Evolutionary conservation across 1,139 yeast species (phyloP).

Genomic region (Diutina catenulata): DNA sequence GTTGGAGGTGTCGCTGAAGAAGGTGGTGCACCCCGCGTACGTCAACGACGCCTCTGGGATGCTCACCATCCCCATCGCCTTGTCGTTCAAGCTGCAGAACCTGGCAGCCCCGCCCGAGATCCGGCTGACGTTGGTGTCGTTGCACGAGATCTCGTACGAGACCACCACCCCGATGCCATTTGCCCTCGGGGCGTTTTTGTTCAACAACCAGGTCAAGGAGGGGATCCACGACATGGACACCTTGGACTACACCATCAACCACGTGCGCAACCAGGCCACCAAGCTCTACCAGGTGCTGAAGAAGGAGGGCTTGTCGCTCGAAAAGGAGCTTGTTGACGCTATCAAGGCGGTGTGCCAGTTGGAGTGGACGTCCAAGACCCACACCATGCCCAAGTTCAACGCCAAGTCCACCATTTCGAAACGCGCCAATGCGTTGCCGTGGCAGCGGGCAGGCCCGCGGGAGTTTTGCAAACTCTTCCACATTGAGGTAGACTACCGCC

Average conservation of each 20-base stretch:
- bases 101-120: background rate
- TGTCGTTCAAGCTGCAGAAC: background rate
- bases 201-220: background rate
- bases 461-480: background rate
- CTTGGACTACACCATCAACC: background rate
- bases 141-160: background rate
- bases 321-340: background rate
- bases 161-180: background rate
- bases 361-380: background rate
- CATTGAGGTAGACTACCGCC: constrained; percentile 2
- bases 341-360: constrained; percentile 1
- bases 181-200: background rate
- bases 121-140: background rate
- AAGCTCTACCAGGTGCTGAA: background rate
- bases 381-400: background rate
- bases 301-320: background rate
- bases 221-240: background rate
- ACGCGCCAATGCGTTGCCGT: background rate
- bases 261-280: background rate
- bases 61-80: background rate
- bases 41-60: no score
- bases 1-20: background rate
- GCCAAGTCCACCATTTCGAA: background rate
- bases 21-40: background rate
- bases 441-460: background rate